Evolutionary conservation across 352 stramenopile genomes (phyloP), one percentile per base, ranked within the genome.

Genomic region (Plasmopara halstedii): DNA sequence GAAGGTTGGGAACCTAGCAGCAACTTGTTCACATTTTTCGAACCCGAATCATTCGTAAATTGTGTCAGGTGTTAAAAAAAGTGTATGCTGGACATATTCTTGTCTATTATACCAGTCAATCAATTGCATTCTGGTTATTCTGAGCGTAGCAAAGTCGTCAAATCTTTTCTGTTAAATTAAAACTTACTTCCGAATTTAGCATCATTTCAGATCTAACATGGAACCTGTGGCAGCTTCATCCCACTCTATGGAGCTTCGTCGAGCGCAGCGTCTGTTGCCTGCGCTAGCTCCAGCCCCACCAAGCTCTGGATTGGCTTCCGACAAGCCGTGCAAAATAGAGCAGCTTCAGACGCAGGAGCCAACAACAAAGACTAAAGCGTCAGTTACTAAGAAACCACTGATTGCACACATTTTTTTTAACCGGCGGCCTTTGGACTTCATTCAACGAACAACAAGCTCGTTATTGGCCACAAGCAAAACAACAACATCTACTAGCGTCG

Each of bases 381-480:
- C 35, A 2, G 2, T 42, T 7, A n/a, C 22, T 18, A 67, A 62
- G 38, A 69, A 69, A 32, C 52, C 54, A 13, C 61, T 52, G 2
- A 54, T 71, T 18, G 50, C 46, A 3, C 62, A 73, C 52, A 65
- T 70, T 32, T 76, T 76, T 60, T 76, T 73, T 48, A 76, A 70
- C 32, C 55, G 65, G 29, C 53, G 62, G 39, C 65, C 65, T 11
- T 54, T 75, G 34, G 65, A 75, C 46, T 51, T 69, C 19, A 63
- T 72, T 34, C 62, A 58, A 6, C 53, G 53, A 26, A 69, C 50
- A 6, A 65, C 53, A 15, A 75, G 61, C 58, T 62, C 62, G 21
- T 15, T 75, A 41, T 38, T 69, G 27, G 40, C 45, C 29, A 37
- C 26, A 11, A 33, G 27, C 19, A 39, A 25, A 11, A 38, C 40